phyloP scores from a whole-genome alignment of 2,329 filamentous ascomycete species.

The Exophiala viscosa region DNA sequence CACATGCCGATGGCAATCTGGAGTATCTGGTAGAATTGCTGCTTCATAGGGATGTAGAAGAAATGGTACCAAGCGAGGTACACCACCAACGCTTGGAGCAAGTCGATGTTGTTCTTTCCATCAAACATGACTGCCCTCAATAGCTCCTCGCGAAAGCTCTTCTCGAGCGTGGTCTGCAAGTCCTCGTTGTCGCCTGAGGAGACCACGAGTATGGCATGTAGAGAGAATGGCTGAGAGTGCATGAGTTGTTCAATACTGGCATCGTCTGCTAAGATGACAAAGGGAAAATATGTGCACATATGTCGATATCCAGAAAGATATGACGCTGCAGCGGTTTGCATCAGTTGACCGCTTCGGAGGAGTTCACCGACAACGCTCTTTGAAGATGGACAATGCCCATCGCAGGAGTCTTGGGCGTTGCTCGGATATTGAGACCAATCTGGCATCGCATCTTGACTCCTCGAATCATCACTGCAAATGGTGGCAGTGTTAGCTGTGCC shows the following conservation, averaged over 20 bases:
- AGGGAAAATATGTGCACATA: too few relatives aligned
- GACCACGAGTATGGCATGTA: conserved; percentile 34
- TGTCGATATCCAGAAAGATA: too few relatives aligned
- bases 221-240: conserved; percentile 33
- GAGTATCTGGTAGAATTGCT: conserved; percentile 8
- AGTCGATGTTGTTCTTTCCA: conserved; percentile 35
- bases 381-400: too few relatives aligned
- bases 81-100: conserved; percentile 38
- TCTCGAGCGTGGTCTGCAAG: conserved; percentile 30
- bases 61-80: conserved; percentile 35
- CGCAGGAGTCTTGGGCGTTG: too few relatives aligned
- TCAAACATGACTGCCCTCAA: conserved; percentile 31
- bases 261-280: background rate
- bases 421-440: too few relatives aligned
- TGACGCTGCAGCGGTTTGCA: too few relatives aligned
- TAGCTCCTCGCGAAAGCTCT: conserved; percentile 30
- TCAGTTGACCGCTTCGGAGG: too few relatives aligned
- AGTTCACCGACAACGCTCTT: too few relatives aligned
- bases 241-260: conserved; percentile 1
- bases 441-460: too few relatives aligned
- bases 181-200: conserved; percentile 25
- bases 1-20: conserved; percentile 10
- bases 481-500: too few relatives aligned
- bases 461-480: too few relatives aligned
- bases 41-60: conserved; percentile 13